Evolutionary conservation across 371 early-diverging fungal genomes (phyloP), one percentile per base, ranked within the genome.

Genomic region (Gilbertella persicaria): DNA sequence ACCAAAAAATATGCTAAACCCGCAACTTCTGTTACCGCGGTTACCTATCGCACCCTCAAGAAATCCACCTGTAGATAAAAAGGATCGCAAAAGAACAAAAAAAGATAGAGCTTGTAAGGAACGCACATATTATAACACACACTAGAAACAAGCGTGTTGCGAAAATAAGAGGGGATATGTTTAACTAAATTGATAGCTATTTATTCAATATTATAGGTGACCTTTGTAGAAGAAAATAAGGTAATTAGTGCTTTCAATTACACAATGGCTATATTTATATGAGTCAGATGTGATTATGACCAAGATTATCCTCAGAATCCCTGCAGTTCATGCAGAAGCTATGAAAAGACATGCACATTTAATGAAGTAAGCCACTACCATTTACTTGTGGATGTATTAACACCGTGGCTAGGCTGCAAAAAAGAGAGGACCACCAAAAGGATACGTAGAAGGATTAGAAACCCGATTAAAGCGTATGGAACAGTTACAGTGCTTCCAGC

Each of bases 161-260:
- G n/a, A n/a, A n/a, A n/a, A n/a, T n/a, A n/a, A n/a, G n/a, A n/a
- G n/a, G n/a, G n/a, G n/a, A n/a, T n/a, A n/a, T n/a, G n/a, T n/a
- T 46, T 23, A 3, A 17, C 12, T 33, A 5, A 0, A 14, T 23
- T 37, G 25, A 33, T 20, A 46, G 19, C 9, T 44, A 12, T 35
- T 20, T 14, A 37, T 12, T 45, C 21, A 30, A 28, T 33, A 19
- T 4, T 49, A 24, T 33, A 64, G 65, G 65, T 21, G 65, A 64
- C 29, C 40, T 60, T 13, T 64, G 65, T 52, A 46, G 65, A 49
- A 64, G n/a, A 64, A 64, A 43, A 64, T 55, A 28, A 55, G 65
- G 65, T 60, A 53, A 36, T 6, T 10, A 12, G 10, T 23, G 10
- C 39, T 19, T 30, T 4, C 3, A 13, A 17, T 17, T 3, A 21